Evolutionary conservation across 2,329 filamentous ascomycete species (phyloP), one percentile per base, ranked within the genome.

Genomic region (Colletotrichum sp.): DNA sequence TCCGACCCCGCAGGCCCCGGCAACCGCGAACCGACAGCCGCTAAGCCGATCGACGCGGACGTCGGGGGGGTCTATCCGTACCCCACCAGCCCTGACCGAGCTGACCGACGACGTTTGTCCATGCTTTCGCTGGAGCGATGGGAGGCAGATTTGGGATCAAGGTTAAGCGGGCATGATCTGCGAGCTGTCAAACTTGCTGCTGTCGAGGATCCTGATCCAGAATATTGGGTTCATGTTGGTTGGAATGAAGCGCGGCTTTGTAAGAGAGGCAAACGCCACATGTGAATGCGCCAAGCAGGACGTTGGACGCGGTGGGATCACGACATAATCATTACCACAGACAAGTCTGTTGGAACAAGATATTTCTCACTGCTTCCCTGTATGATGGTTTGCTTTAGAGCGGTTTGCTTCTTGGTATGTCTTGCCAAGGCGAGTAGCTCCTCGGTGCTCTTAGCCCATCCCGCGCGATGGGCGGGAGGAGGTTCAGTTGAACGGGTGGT

Each of bases 11-110:
- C 73, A 69, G 24, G 43, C 43, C 43, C 64, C 73, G 73, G 70
- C 70, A 68, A 16, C 58, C 73, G 73, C 32, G 21, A 43, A 36
- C 73, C 73, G 73, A 75, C 38, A 75, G 70, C 73, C 73, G 73
- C 70, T 18, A 52, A 68, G 73, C 73, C 73, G 70, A 73, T 73
- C 56, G 56, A 65, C 58, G 61, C 70, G 73, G 73, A 69, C 73
- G 70, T 75, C 73, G 73, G 73, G 62, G 26, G 43, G 18, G 5
- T 13, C 43, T 48, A 48, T 16, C 12, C 9, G 30, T 24, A 36
- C 73, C 73, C 73, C 73, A 73, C 73, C 34, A 67, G 28, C 26
- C 18, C 48, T 52, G 70, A 75, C 73, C 73, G 73, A 68, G 64
- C 43, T 75, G 70, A 75, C 73, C 70, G 70, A 65, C 21, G 67